Conservation (phyloP, 768 basidiomycete genomes). For the Obba rivulosa region DNA sequence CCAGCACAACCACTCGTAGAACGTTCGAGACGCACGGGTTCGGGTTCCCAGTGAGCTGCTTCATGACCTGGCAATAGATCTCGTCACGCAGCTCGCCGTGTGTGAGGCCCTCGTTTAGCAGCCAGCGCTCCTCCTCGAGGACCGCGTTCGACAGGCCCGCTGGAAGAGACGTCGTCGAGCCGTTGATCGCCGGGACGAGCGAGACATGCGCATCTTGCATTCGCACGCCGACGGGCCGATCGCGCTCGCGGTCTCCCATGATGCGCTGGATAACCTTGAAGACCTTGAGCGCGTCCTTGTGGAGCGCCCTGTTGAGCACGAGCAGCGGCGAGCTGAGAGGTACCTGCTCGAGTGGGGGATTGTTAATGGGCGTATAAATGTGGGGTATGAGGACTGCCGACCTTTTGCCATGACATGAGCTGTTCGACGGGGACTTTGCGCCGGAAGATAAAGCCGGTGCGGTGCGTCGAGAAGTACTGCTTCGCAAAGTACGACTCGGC, state of each 20-base stretch:
- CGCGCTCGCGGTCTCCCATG: slow-evolving; percentile 89
- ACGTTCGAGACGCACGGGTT: slow-evolving; percentile 46
- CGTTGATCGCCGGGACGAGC: slow-evolving; percentile 12
- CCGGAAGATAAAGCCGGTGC: slow-evolving; percentile 83
- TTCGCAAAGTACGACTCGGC: slow-evolving; percentile 80
- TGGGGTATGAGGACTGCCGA: slow-evolving; percentile 16
- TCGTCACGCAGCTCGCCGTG: slow-evolving; percentile 89
- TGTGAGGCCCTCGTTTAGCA: slow-evolving; percentile 71
- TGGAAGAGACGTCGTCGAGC: slow-evolving; percentile 43
- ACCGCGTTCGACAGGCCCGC: slow-evolving; percentile 31
- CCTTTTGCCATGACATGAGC: slow-evolving; percentile 92
- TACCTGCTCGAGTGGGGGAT: slow-evolving; percentile 29
- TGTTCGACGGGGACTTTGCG: slow-evolving; percentile 77
- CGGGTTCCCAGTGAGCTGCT: slow-evolving; percentile 82
- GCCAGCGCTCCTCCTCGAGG: slow-evolving; percentile 84
- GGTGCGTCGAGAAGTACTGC: slow-evolving; percentile 86
- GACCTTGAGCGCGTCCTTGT: slow-evolving; percentile 73
- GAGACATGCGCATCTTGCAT: slow-evolving; percentile 10
- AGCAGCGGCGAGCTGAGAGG: slow-evolving; percentile 74
- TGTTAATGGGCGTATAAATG: background rate
- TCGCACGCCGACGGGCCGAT: slow-evolving; percentile 39
- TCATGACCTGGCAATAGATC: slow-evolving; percentile 90
- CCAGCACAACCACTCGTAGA: background rate
- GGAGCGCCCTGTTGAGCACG: slow-evolving; percentile 55
- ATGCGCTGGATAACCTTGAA: slow-evolving; percentile 90